Base-by-base conservation (phyloP, 176 grass and related monocot genomes). In the Oryza coarctata region DNA sequence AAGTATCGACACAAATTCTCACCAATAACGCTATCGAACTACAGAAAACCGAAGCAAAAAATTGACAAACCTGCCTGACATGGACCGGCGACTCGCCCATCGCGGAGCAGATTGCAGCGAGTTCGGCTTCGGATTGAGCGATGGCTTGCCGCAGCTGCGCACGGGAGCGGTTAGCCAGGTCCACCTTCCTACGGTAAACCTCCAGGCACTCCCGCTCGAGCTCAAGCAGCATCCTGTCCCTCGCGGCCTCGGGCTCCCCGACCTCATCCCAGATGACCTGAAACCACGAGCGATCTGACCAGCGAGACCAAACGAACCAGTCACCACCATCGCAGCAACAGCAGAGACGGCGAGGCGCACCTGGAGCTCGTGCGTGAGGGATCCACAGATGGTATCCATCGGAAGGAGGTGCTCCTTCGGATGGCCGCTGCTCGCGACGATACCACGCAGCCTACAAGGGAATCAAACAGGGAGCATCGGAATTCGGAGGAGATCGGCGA, bases 231-330 rank as follows among this genome's bases (percentile, higher is more conserved):
- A 79, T 75, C 71, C 61, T 85, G 61, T 91, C 92, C 68, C 82
- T 91, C 70, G 72, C 76, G 70, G 79, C 55, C 80, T 79, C 89
- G 32, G 71, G 52, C 75, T 94, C 92, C 17, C 92, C 92, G 30
- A 91, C 82, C 41, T 94, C 92, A 68, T 89, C 86, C 92, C 92
- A 94, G 67, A 94, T 91, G 15, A 89, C 88, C 83, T 90, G 83
- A 12, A 58, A 38, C 25, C 47, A 33, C 38, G 39, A 34, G 68
- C 18, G 10, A 33, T 73, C 10, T 72, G 50, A 60, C 4, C 43
- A 38, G 3, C 0, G 4, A 39, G 5, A 40, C 26, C 35, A 12
- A n/a, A 14, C 8, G 4, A 57, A 70, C 12, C 78, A n/a, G 17
- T 9, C 50, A 9, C 50, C 36, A 2, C 27, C 60, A 0, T 5